These are phyloP conservation scores for Novakomyces olei DNA, from an alignment of 805 yeast species.

Conservation along the genomic window DNA sequence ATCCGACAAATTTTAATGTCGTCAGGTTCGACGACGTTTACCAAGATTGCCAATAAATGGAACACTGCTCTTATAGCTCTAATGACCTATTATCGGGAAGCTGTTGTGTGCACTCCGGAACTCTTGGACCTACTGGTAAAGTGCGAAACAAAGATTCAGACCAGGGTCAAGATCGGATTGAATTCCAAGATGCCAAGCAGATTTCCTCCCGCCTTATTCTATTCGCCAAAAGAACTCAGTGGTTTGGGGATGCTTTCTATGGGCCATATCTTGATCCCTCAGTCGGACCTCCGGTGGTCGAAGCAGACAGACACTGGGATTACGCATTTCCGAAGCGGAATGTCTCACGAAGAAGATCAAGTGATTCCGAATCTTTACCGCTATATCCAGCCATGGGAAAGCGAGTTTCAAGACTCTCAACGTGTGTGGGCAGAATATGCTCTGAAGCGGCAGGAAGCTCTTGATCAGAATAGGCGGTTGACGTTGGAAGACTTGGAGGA, in stretches of 20 bases:
- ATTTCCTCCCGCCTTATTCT: slow-evolving; percentile 96
- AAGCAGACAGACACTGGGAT: slow-evolving; percentile 85
- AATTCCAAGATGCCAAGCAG: slow-evolving; percentile 97
- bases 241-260: slow-evolving; percentile 97
- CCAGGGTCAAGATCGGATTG: slow-evolving; percentile 78
- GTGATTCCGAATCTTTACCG: slow-evolving; percentile 83
- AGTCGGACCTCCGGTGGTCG: slow-evolving; percentile 79
- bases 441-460: slow-evolving; percentile 66
- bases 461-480: slow-evolving; percentile 60
- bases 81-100: slow-evolving; percentile 82
- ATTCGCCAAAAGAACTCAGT: slow-evolving; percentile 91
- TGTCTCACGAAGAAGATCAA: slow-evolving; percentile 53
- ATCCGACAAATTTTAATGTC: slow-evolving; percentile 83
- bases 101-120: slow-evolving; percentile 61
- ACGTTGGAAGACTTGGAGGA: slow-evolving; percentile 86
- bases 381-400: slow-evolving; percentile 89
- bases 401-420: slow-evolving; percentile 81
- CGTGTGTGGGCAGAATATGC: slow-evolving; percentile 97
- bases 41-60: slow-evolving; percentile 90
- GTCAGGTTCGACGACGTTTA: slow-evolving; percentile 85
- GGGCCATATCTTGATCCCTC: slow-evolving; percentile 83
- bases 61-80: slow-evolving; percentile 72
- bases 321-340: slow-evolving; percentile 82
- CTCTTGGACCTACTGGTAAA: slow-evolving; percentile 65
- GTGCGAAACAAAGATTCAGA: slow-evolving; percentile 82